Base-by-base conservation (phyloP, 768 basidiomycete species). In the Xanthoconium purpureum region DNA sequence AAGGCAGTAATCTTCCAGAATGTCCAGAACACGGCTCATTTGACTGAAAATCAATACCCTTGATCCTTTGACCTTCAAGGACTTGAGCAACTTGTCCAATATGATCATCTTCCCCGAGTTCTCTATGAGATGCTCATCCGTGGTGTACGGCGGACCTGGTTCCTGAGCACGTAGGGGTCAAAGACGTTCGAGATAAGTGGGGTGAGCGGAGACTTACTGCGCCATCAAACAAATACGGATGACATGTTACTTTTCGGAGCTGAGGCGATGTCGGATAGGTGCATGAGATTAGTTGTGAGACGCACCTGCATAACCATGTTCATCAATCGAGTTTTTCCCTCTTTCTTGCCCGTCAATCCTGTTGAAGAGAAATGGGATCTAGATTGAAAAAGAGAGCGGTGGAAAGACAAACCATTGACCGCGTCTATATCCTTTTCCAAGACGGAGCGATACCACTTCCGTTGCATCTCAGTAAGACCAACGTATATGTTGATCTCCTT, bases 401-500 rank as follows among this genome's bases (percentile, higher is more conserved):
- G 12, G 35, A 37, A 30, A 17, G 32, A 70, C 81, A 43, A 55
- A 84, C 94, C 94, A 67, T 98, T 98, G 40, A 99, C 97, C 10
- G 96, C 96, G 66, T 98, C 96, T 54, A 99, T 98, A 69, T 98
- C 96, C 75, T 98, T 98, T 74, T 98, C 94, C 55, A 98, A 73
- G 8, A 99, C 89, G 3, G 86, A 91, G 32, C 93, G 87, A 73
- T 99, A 98, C 97, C 96, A 98, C 68, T 95, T 98, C 30, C 94
- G 77, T 70, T 99, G 97, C 93, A 99, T 94, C 24, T 97, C 94
- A 8, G 94, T 89, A 56, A 98, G 82, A 49, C 95, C 95, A 49
- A 99, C 90, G 56, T 98, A 99, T 43, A 98, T 93, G 66, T 98
- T 99, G 71, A 98, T 94, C 67, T 98, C 97, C 77, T 98, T 98